Evolutionary conservation across 1,284 basidiomycete genomes (phyloP).

Genomic region (Thecaphora thlaspeos): DNA sequence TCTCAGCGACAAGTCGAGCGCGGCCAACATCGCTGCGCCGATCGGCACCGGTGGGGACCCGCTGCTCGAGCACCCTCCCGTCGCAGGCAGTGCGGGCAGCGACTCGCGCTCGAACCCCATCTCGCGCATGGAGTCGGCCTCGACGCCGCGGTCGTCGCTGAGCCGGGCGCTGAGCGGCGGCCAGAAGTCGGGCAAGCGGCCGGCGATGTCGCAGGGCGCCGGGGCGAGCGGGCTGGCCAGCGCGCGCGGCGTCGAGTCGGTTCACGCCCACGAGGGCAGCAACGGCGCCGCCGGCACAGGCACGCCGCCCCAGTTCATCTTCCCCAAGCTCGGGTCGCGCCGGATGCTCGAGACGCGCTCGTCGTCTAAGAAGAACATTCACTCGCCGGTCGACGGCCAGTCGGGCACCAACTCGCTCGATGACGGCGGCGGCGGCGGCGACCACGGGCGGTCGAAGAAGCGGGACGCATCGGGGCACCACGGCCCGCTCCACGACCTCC

Average conservation of each 20-base stretch:
- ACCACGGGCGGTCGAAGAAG: conserved; percentile 18
- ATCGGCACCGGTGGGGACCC: conserved; percentile 31
- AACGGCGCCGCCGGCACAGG: conserved; percentile 3
- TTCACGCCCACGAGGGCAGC: conserved; percentile 6
- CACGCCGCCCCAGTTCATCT: conserved; percentile 52
- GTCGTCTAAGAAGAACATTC: neutral
- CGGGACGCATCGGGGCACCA: conserved; percentile 45
- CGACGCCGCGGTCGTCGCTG: conserved; percentile 6
- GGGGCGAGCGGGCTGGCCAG: conserved; percentile 43
- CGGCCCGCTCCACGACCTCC: conserved; percentile 44
- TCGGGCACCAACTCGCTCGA: conserved; percentile 30
- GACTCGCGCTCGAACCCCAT: conserved; percentile 6
- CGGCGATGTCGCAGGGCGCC: conserved; percentile 31
- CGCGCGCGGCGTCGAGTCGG: conserved; percentile 36
- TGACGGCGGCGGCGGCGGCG: conserved; percentile 11
- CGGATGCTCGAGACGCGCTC: conserved; percentile 11
- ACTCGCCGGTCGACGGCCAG: conserved; percentile 8
- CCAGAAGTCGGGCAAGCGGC: neutral
- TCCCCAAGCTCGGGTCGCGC: conserved; percentile 50
- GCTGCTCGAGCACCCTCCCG: conserved; percentile 1
- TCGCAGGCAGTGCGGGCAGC: conserved; percentile 6
- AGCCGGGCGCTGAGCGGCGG: conserved; percentile 34
- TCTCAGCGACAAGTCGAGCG: conserved; percentile 18
- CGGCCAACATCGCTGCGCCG: conserved; percentile 28
- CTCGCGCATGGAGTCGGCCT: conserved; percentile 3